Conservation (phyloP, 75 land plant genomes). For the Isoetes taiwanensis region DNA sequence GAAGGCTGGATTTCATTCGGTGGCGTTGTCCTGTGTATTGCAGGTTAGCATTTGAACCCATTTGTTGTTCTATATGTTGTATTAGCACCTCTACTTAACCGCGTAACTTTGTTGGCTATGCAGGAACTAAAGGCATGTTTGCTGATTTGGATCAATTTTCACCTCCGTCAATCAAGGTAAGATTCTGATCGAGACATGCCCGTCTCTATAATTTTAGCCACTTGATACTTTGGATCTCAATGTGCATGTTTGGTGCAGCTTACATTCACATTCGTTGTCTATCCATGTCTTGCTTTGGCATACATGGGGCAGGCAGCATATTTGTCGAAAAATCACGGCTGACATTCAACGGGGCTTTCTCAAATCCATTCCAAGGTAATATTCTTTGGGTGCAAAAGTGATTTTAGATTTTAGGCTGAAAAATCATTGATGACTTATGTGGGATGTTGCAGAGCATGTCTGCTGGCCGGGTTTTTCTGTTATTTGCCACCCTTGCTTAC, state of each 20-base stretch:
- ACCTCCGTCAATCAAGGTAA: constrained; percentile 62
- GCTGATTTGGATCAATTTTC: constrained; percentile 68
- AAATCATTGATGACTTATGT: too few relatives aligned
- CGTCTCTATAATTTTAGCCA: too few relatives aligned
- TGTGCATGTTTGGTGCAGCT: constrained; percentile 29
- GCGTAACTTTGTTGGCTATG: too few relatives aligned
- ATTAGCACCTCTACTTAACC: too few relatives aligned
- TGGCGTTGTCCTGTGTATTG: constrained; percentile 52
- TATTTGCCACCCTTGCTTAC: too few relatives aligned
- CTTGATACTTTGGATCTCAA: too few relatives aligned
- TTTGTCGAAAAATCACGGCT: constrained; percentile 36
- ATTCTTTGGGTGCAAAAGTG: too few relatives aligned
- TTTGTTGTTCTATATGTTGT: background rate
- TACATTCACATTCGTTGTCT: constrained; percentile 56
- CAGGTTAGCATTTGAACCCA: constrained; percentile 33
- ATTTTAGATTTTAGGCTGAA: too few relatives aligned
- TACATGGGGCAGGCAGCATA: constrained; percentile 79
- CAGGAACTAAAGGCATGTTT: constrained; percentile 57
- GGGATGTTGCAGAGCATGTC: too few relatives aligned
- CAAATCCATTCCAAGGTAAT: constrained; percentile 25
- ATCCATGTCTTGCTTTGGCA: constrained; percentile 49
- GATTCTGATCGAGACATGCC: too few relatives aligned
- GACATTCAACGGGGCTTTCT: constrained; percentile 22
- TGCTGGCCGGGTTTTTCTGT: too few relatives aligned
- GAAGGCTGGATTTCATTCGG: constrained; percentile 73